Percentiles rank a stretch among this genome's conserved stretches.
These are phyloP conservation scores for Candida maesae DNA, from an alignment of 805 yeast genomes.

Conservation along the genomic window DNA sequence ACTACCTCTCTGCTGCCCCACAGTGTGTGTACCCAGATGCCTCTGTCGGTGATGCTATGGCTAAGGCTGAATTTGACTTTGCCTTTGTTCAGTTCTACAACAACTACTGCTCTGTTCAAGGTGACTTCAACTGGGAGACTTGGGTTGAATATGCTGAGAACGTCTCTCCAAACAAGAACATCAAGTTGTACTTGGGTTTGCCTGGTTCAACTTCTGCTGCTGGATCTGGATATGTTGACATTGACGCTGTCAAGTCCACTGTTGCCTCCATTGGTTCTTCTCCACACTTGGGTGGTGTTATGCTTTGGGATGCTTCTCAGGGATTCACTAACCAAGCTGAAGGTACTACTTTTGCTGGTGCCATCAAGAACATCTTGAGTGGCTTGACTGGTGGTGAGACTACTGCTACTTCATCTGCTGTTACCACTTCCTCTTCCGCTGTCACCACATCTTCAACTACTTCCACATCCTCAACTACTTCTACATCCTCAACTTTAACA, in stretches of 20 bases:
- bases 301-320: constrained; percentile 90
- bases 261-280: constrained; percentile 72
- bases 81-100: constrained; percentile 88
- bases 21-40: constrained; percentile 89
- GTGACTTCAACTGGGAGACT: constrained; percentile 62
- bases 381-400: constrained; percentile 18
- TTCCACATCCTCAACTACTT: constrained; percentile 14
- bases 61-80: constrained; percentile 64
- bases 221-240: constrained; percentile 54
- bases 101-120: constrained; percentile 63
- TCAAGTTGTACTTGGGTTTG: constrained; percentile 70
- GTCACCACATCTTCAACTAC: constrained; percentile 9
- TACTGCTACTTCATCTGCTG: constrained; percentile 14
- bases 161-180: constrained; percentile 61
- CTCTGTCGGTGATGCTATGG: constrained; percentile 53
- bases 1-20: constrained; percentile 86
- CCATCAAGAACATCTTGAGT: constrained; percentile 40
- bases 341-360: constrained; percentile 41
- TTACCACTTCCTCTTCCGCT: constrained; percentile 10
- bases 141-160: constrained; percentile 65
- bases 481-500: constrained; percentile 6
- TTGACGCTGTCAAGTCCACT: constrained; percentile 35
- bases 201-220: constrained; percentile 64
- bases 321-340: constrained; percentile 46
- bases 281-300: constrained; percentile 79